Evolutionary conservation across 306 rosid genomes (phyloP).

Genomic region (Vigna nakashimae): DNA sequence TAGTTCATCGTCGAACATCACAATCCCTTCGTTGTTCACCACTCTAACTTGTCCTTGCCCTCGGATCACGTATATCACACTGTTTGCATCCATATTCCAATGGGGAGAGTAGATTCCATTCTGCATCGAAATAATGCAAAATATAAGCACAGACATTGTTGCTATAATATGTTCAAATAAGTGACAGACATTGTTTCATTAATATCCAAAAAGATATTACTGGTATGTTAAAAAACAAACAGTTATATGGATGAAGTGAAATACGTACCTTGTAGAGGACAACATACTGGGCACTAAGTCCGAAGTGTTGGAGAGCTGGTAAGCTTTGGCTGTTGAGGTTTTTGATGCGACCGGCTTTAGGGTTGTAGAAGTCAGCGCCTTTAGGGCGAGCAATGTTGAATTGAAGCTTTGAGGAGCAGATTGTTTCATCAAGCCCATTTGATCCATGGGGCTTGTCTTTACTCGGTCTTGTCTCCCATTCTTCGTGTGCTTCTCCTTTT

Average conservation of each 20-base stretch:
- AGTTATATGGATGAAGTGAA: neutral
- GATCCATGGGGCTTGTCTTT: neutral
- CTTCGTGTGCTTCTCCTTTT: neutral
- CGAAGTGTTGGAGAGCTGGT: conserved; percentile 47
- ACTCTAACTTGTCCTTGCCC: conserved; percentile 65
- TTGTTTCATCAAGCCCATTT: conserved; percentile 51
- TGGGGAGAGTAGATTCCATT: conserved; percentile 65
- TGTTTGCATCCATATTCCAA: conserved; percentile 65
- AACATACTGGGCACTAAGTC: conserved; percentile 56
- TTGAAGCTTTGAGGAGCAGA: conserved; percentile 42
- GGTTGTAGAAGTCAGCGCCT: conserved; percentile 52
- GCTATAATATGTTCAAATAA: too few species aligned
- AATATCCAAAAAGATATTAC: too few species aligned
- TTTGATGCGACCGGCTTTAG: conserved; percentile 51
- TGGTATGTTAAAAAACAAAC: neutral
- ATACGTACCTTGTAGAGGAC: conserved; percentile 40
- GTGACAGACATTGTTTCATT: too few species aligned
- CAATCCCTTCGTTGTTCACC: conserved; percentile 58
- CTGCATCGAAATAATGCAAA: conserved; percentile 36
- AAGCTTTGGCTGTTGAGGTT: conserved; percentile 45
- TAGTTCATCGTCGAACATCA: conserved; percentile 52
- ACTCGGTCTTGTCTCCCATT: neutral
- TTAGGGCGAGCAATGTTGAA: conserved; percentile 52
- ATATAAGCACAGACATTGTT: too few species aligned
- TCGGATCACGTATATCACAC: conserved; percentile 49